Evolutionary conservation across 2,329 filamentous ascomycete genomes (phyloP).

Genomic region (Fusarium multiceps): DNA sequence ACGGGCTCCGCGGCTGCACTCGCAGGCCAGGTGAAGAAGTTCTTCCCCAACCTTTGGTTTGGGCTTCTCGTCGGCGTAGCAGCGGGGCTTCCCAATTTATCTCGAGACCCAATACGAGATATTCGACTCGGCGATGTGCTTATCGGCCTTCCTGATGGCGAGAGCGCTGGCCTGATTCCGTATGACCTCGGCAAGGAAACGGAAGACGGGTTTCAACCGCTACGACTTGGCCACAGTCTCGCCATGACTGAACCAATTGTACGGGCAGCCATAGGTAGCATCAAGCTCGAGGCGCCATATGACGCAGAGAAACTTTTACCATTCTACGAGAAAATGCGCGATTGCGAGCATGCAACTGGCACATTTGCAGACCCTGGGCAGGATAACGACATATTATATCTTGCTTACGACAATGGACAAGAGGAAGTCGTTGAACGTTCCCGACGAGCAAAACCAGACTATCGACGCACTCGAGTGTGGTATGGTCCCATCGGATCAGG

Average conservation of each 20-base stretch:
- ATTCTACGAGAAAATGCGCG: slow-evolving; percentile 44
- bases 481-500: slow-evolving; percentile 47
- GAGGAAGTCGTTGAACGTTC: not conserved
- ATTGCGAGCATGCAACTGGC: slow-evolving; percentile 35
- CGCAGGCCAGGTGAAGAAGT: slow-evolving; percentile 49
- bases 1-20: slow-evolving; percentile 50
- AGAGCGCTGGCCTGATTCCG: slow-evolving; percentile 45
- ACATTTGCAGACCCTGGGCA: slow-evolving; percentile 50
- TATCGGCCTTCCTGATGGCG: slow-evolving; percentile 44
- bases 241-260: slow-evolving; percentile 48
- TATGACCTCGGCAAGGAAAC: slow-evolving; percentile 53
- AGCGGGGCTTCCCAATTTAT: slow-evolving; percentile 49
- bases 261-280: slow-evolving; percentile 50
- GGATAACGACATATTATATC: slow-evolving; percentile 44
- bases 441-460: not conserved
- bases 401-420: not conserved
- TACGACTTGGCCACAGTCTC: slow-evolving; percentile 44
- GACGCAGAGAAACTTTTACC: slow-evolving; percentile 37
- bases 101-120: slow-evolving; percentile 37
- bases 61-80: slow-evolving; percentile 54
- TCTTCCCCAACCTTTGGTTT: slow-evolving; percentile 53
- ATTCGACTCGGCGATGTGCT: slow-evolving; percentile 55
- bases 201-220: slow-evolving; percentile 42
- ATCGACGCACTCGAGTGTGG: slow-evolving; percentile 3
- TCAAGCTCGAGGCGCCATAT: slow-evolving; percentile 44